phyloP scores from a whole-genome alignment of 345 rosid genomes.

The Eucalyptus lansdowneana region DNA sequence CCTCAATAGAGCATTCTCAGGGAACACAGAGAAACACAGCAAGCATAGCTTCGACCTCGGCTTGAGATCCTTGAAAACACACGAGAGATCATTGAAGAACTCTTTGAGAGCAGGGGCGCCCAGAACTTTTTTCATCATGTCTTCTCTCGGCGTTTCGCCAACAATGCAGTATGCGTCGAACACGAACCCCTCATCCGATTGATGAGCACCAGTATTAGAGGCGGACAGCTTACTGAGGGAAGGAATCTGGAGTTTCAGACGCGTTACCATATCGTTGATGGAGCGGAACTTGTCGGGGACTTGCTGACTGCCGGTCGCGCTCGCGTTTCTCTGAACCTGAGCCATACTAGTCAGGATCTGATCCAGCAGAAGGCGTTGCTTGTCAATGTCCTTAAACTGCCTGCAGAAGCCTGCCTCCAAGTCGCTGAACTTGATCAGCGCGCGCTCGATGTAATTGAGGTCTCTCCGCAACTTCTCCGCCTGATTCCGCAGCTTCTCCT shows the following conservation, averaged over 20 bases:
- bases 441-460: background rate
- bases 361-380: accelerated
- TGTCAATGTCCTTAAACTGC: accelerated
- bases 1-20: background rate
- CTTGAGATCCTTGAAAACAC: background rate
- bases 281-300: background rate
- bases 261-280: background rate
- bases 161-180: background rate
- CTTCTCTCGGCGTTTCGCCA: background rate
- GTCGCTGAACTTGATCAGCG: background rate
- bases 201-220: background rate
- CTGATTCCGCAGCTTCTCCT: background rate
- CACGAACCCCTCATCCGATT: background rate
- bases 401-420: accelerated
- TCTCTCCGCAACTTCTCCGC: background rate
- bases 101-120: background rate
- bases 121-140: background rate
- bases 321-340: background rate
- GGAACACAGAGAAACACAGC: conserved; percentile 1
- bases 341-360: background rate
- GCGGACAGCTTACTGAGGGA: background rate
- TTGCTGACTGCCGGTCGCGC: background rate
- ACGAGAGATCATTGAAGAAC: background rate
- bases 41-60: background rate
- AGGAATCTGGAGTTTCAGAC: background rate